Evolutionary conservation across 2,329 filamentous ascomycete genomes (phyloP), one percentile per base, ranked within the genome.

Genomic region (Fusarium cicatricum): DNA sequence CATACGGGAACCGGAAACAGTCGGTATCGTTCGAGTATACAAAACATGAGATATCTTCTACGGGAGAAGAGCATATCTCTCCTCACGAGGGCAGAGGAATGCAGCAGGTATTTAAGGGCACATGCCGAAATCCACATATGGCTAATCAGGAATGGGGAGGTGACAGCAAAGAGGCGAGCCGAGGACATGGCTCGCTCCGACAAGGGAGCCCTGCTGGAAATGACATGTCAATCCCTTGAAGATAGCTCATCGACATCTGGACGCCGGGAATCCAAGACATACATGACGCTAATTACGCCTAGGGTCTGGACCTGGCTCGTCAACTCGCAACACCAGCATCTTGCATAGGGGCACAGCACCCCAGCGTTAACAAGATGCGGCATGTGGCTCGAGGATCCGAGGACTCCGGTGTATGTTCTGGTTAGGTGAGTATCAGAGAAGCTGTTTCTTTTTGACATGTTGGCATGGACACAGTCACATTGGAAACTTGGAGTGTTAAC

Each of bases 151-250:
- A 38, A 9, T 23, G 23, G 31, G 43, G 21, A 8, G 15, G 42
- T 23, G 19, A 16, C 19, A 36, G 17, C 11, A 28, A 19, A 10
- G 16, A 2, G 11, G 34, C 3, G 16, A 37, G 15, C 34, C 17
- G 33, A 37, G 34, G 34, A 37, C 8, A 36, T 17, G 33, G 34
- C 16, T 17, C 9, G 11, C 5, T 11, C 16, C 14, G 43, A 28
- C n/a, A 23, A 46, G 43, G 43, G 32, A 21, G 15, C 44, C 34
- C 44, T 12, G 44, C 44, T 28, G 14, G 44, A 23, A 32, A 38
- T 16, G 44, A 39, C 34, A 16, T 31, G 34, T 12, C 44, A 47
- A 29, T 15, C 21, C 43, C 11, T 31, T 46, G 17, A 26, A 15
- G 37, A 46, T 29, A 19, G 31, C 19, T 36, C 11, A n/a, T 19